Conservation (phyloP, 306 rosid genomes). For the Crataegus laevigata region DNA sequence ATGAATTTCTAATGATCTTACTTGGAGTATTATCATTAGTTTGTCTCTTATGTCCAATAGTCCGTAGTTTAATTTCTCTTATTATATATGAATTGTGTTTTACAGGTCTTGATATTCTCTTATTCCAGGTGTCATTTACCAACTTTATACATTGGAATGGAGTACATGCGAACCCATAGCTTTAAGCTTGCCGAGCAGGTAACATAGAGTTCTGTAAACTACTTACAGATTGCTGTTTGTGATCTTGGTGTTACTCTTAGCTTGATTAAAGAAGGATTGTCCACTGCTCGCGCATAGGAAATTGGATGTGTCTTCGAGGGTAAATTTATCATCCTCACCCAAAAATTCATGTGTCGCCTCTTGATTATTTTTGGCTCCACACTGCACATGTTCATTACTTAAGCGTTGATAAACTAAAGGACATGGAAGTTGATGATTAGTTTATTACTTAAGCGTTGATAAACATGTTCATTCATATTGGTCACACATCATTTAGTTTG, state of each 20-base stretch:
- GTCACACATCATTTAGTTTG: too few relatives aligned
- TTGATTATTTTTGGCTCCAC: too few relatives aligned
- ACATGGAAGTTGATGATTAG: too few relatives aligned
- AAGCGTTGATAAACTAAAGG: too few relatives aligned
- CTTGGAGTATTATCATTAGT: background rate
- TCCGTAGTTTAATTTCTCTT: constrained; percentile 24
- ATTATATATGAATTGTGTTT: constrained; percentile 39
- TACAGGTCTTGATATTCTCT: constrained; percentile 61
- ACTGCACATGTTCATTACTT: too few relatives aligned
- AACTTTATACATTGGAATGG: constrained; percentile 97
- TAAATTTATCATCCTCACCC: too few relatives aligned
- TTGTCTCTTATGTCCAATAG: background rate
- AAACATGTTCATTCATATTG: too few relatives aligned
- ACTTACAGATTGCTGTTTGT: background rate
- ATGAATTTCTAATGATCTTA: background rate
- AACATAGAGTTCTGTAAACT: background rate
- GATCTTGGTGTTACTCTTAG: background rate
- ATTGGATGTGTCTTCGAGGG: too few relatives aligned
- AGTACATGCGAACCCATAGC: constrained; percentile 97
- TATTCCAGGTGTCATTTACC: constrained; percentile 98
- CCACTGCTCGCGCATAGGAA: too few relatives aligned
- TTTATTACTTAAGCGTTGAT: too few relatives aligned
- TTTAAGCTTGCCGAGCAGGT: constrained; percentile 99
- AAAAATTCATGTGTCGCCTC: too few relatives aligned
- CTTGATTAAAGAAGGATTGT: too few relatives aligned